Evolutionary conservation across 495 filamentous ascomycete species (phyloP).

Genomic region (Aspergillus affinis): DNA sequence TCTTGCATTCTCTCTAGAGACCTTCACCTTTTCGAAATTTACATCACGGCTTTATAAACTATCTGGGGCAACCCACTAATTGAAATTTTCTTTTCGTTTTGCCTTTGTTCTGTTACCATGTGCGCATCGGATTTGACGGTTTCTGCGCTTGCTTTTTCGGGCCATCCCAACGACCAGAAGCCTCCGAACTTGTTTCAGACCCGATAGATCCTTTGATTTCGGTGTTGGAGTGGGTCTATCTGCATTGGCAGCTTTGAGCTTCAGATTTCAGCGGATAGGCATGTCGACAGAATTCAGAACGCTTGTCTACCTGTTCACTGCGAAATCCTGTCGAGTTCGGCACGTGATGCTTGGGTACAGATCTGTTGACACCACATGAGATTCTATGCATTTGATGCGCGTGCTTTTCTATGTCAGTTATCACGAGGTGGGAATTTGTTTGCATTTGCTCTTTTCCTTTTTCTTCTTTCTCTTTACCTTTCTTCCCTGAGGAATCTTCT

Average conservation of each 20-base stretch:
- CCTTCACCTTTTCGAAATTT: slow-evolving; percentile 16
- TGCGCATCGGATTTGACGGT: neutral
- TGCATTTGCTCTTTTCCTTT: slow-evolving; percentile 19
- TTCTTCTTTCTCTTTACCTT: neutral
- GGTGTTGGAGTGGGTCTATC: neutral
- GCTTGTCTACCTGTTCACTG: neutral
- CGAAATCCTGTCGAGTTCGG: slow-evolving; percentile 17
- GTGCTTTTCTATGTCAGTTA: slow-evolving; percentile 25
- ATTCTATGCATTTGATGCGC: slow-evolving; percentile 8
- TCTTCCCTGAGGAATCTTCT: slow-evolving; percentile 11
- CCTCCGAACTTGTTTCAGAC: neutral
- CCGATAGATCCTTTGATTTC: neutral
- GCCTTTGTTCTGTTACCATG: slow-evolving; percentile 14
- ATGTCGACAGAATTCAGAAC: neutral
- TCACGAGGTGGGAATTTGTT: slow-evolving; percentile 26
- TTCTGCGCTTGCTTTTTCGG: slow-evolving; percentile 9
- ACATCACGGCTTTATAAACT: slow-evolving; percentile 32
- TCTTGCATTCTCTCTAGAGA: slow-evolving; percentile 7
- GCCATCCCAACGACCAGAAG: neutral
- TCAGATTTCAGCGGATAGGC: neutral
- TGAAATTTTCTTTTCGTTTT: slow-evolving; percentile 28
- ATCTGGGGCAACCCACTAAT: slow-evolving; percentile 39
- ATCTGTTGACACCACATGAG: neutral
- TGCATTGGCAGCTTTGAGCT: neutral
- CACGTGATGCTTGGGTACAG: slow-evolving; percentile 9